Conservation (phyloP, 257 asterid species). For the Perilla frutescens region DNA sequence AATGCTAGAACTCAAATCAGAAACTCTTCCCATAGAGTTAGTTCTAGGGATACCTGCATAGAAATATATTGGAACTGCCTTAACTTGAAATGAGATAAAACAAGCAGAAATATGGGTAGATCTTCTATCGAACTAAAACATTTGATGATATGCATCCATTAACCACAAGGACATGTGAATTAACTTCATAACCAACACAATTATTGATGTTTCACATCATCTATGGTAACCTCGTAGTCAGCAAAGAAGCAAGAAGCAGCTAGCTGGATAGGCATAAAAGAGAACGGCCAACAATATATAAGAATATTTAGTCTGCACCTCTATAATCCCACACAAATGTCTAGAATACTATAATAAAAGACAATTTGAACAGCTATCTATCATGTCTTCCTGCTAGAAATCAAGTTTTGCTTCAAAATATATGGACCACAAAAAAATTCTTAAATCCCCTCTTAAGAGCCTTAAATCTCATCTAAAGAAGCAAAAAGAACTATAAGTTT, state of each 20-base stretch:
- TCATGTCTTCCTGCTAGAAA: too few relatives aligned
- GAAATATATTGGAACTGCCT: slow-evolving; percentile 36
- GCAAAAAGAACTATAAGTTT: too few relatives aligned
- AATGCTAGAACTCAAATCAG: slow-evolving; percentile 67
- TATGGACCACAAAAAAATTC: background rate
- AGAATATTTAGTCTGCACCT: too few relatives aligned
- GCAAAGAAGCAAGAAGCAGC: background rate
- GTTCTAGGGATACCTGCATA: slow-evolving; percentile 79
- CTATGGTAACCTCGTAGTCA: slow-evolving; percentile 12
- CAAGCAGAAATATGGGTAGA: slow-evolving; percentile 30
- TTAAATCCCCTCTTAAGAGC: background rate
- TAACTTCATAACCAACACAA: slow-evolving; percentile 12
- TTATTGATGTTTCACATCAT: slow-evolving; percentile 6
- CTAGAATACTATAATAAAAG: background rate
- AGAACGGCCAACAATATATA: background rate
- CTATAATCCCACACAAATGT: background rate
- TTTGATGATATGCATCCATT: background rate
- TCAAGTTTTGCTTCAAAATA: too few relatives aligned
- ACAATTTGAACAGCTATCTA: too few relatives aligned
- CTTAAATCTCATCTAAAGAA: background rate
- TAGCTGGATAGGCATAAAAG: background rate
- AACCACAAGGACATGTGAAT: slow-evolving; percentile 20
- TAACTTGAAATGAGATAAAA: slow-evolving; percentile 35
- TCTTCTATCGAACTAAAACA: slow-evolving; percentile 10
- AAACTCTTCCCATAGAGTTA: slow-evolving; percentile 77